Evolutionary conservation across 176 grass and related monocot species (phyloP).

Genomic region (Cenchrus americanus): DNA sequence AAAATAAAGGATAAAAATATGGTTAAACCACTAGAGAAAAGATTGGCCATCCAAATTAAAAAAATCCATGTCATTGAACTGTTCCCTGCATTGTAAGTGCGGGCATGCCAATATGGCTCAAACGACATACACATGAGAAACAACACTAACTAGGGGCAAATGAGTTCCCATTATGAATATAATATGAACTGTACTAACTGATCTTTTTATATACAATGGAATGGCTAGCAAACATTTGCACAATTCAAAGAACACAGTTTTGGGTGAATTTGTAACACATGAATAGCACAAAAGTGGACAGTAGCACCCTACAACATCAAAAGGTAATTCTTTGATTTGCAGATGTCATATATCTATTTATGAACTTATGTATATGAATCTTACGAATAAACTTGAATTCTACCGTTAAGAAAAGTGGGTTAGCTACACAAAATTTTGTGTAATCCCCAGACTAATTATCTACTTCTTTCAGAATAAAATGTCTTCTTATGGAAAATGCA

Average conservation of each 20-base stretch:
- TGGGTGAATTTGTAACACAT: not conserved
- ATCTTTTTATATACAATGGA: constrained; percentile 8
- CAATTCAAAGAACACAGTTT: constrained; percentile 13
- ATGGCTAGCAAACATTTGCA: not conserved
- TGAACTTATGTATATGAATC: not conserved
- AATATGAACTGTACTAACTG: not conserved
- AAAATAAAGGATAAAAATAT: constrained; percentile 45
- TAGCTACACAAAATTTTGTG: not conserved
- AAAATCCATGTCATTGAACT: not conserved
- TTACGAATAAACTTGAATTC: not conserved
- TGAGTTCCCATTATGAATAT: not conserved
- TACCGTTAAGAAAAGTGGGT: not conserved
- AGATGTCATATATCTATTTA: not conserved
- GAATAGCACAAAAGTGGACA: constrained; percentile 30
- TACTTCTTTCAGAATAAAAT: constrained; percentile 6
- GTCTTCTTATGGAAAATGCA: not conserved
- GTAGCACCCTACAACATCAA: not conserved
- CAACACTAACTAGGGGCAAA: constrained; percentile 34
- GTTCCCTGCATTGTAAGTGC: not conserved
- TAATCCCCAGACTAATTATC: not conserved
- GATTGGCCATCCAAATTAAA: constrained; percentile 25
- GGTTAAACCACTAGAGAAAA: constrained; percentile 21
- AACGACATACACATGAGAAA: constrained; percentile 18
- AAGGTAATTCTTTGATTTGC: not conserved
- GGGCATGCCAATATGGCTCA: not conserved